Conservation (phyloP, 768 basidiomycete genomes). For the Leccinum obscurum region DNA sequence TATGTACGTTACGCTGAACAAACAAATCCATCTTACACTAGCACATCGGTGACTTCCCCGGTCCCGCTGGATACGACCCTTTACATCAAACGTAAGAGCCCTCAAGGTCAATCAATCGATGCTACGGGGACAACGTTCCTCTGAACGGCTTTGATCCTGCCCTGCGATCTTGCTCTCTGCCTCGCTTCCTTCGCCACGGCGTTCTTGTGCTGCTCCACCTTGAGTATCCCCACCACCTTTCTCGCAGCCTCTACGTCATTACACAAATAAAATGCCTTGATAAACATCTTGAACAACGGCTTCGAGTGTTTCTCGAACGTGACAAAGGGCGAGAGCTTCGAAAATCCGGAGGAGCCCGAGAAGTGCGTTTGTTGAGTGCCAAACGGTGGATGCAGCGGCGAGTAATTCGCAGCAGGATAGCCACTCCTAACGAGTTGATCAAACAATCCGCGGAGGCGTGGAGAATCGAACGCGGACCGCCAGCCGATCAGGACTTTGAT, state of each 20-base stretch:
- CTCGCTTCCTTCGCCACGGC: slow-evolving; percentile 13
- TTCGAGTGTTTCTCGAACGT: slow-evolving; percentile 59
- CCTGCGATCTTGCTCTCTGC: slow-evolving; percentile 20
- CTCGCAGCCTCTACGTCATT: slow-evolving; percentile 56
- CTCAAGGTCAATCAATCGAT: slow-evolving; percentile 8
- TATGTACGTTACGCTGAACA: not conserved
- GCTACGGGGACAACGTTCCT: slow-evolving; percentile 3
- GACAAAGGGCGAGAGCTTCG: slow-evolving; percentile 42
- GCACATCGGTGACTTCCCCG: not conserved
- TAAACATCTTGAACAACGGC: slow-evolving; percentile 74
- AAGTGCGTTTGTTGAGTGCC: slow-evolving; percentile 31
- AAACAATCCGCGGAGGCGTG: slow-evolving; percentile 55
- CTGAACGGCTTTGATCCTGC: slow-evolving; percentile 18
- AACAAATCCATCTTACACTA: not conserved
- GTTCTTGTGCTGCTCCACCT: slow-evolving; percentile 35
- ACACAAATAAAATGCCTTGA: slow-evolving; percentile 58
- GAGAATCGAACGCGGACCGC: slow-evolving; percentile 42
- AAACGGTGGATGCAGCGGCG: slow-evolving; percentile 44
- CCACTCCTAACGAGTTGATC: slow-evolving; percentile 62
- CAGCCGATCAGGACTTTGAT: slow-evolving; percentile 60
- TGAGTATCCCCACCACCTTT: slow-evolving; percentile 55
- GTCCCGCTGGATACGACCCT: not conserved
- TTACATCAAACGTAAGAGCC: not conserved
- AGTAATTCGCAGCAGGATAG: slow-evolving; percentile 45
- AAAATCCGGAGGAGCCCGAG: slow-evolving; percentile 29